phyloP scores from a whole-genome alignment of 2,329 filamentous ascomycete species.

The Stachybotrys chartarum region DNA sequence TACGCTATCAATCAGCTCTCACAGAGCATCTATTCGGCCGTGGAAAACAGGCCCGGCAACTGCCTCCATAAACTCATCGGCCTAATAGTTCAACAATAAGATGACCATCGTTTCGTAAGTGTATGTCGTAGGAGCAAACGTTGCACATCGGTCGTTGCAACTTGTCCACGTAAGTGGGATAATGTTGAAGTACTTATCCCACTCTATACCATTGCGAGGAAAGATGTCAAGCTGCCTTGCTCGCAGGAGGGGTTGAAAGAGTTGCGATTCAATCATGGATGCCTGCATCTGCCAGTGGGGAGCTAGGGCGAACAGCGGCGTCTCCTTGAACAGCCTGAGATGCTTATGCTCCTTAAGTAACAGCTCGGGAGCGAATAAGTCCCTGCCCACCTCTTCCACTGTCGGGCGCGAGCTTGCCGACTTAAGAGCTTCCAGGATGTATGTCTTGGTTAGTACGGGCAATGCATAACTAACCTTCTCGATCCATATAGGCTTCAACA shows the following conservation, averaged over 20 bases:
- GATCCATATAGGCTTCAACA: neutral
- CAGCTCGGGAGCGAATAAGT: neutral
- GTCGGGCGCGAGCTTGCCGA: neutral
- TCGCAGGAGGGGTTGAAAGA: neutral
- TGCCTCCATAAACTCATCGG: slow-evolving; percentile 8
- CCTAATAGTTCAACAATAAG: slow-evolving; percentile 3
- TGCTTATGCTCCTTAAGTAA: neutral
- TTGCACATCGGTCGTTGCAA: slow-evolving; percentile 2
- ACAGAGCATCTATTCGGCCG: neutral
- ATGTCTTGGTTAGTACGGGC: neutral
- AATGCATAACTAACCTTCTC: neutral
- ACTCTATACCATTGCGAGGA: neutral
- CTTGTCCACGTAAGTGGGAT: slow-evolving; percentile 7
- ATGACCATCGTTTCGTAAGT: slow-evolving; percentile 7
- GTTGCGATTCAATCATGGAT: slow-evolving; percentile 1
- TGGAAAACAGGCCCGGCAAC: slow-evolving; percentile 2
- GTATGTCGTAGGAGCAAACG: neutral
- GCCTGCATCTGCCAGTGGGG: slow-evolving; percentile 1
- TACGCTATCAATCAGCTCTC: neutral
- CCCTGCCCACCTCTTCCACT: neutral
- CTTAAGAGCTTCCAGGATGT: neutral
- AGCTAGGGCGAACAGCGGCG: neutral
- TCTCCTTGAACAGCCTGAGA: neutral
- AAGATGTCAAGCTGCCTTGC: slow-evolving; percentile 1
- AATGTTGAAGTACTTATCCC: slow-evolving; percentile 6